Percentiles rank a stretch among this genome's conserved stretches.
Evolutionary conservation across 179 eudicot genomes (phyloP).

Genomic region (Heliamphora pulchella): DNA sequence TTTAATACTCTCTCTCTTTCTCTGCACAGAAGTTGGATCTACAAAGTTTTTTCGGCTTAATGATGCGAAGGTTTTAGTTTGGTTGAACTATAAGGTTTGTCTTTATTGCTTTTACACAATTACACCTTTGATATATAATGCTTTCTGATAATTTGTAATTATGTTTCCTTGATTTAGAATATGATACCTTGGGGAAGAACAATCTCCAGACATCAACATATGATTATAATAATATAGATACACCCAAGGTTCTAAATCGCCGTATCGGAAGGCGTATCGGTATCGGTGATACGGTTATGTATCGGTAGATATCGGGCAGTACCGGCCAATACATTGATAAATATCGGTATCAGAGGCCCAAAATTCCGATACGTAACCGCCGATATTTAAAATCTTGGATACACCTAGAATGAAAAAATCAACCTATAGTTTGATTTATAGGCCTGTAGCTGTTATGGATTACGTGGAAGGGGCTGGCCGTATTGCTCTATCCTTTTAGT

Average conservation of each 20-base stretch:
- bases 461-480: not conserved
- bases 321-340: too few relatives aligned
- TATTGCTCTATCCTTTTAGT: not conserved
- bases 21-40: constrained; percentile 67
- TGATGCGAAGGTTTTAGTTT: constrained; percentile 76
- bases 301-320: too few relatives aligned
- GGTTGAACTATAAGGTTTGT: constrained; percentile 75
- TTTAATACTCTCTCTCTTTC: not conserved
- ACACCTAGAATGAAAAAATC: not conserved
- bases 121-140: not conserved
- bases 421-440: not conserved
- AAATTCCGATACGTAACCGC: too few relatives aligned
- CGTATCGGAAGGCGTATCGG: too few relatives aligned
- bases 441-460: not conserved
- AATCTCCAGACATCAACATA: too few relatives aligned
- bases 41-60: constrained; percentile 84
- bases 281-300: too few relatives aligned
- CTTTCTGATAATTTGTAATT: not conserved
- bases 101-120: constrained; percentile 15
- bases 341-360: too few relatives aligned
- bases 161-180: not conserved
- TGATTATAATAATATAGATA: too few relatives aligned
- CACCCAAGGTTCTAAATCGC: too few relatives aligned
- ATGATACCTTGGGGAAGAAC: too few relatives aligned
- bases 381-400: not conserved